These are phyloP conservation scores for Aureobasidium vineae DNA, from an alignment of 2,329 filamentous ascomycete species.

Conservation along the genomic window DNA sequence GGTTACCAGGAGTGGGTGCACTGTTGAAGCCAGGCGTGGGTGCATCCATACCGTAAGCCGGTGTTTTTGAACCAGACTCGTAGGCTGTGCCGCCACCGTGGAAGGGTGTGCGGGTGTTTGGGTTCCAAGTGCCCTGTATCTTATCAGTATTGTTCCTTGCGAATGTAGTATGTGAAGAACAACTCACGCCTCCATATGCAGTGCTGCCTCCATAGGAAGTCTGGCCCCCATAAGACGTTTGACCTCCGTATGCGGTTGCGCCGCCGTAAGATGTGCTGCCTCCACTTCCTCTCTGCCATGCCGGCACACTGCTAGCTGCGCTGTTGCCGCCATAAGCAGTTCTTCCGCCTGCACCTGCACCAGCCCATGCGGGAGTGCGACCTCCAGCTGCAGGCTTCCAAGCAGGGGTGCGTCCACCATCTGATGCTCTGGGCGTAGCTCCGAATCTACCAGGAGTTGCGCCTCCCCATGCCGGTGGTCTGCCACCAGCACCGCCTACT, in stretches of 20 bases:
- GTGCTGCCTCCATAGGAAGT: constrained; percentile 54
- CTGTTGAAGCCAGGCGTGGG: constrained; percentile 50
- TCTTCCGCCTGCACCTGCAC: constrained; percentile 42
- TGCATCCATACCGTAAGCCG: constrained; percentile 63
- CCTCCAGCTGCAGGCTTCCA: constrained; percentile 53
- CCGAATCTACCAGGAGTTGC: constrained; percentile 41
- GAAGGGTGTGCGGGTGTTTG: constrained; percentile 55
- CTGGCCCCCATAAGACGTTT: constrained; percentile 64
- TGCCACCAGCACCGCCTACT: constrained; percentile 41
- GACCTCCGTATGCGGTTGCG: constrained; percentile 64
- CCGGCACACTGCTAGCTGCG: constrained; percentile 49
- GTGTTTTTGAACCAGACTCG: constrained; percentile 38
- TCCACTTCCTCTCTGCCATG: constrained; percentile 41
- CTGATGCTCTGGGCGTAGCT: constrained; percentile 53
- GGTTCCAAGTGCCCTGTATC: constrained; percentile 40
- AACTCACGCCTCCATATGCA: constrained; percentile 40
- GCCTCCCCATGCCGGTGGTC: constrained; percentile 35
- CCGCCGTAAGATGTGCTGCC: constrained; percentile 48
- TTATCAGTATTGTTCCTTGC: constrained; percentile 28
- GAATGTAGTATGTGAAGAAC: constrained; percentile 10
- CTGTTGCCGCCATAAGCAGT: constrained; percentile 48
- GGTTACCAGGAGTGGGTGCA: constrained; percentile 43
- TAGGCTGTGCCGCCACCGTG: constrained; percentile 69
- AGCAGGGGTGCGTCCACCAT: constrained; percentile 61
- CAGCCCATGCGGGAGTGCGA: constrained; percentile 48